Percentiles rank a stretch among this genome's conserved stretches.
Evolutionary conservation across 257 asterid genomes (phyloP).

Genomic region (Prunella vulgaris): DNA sequence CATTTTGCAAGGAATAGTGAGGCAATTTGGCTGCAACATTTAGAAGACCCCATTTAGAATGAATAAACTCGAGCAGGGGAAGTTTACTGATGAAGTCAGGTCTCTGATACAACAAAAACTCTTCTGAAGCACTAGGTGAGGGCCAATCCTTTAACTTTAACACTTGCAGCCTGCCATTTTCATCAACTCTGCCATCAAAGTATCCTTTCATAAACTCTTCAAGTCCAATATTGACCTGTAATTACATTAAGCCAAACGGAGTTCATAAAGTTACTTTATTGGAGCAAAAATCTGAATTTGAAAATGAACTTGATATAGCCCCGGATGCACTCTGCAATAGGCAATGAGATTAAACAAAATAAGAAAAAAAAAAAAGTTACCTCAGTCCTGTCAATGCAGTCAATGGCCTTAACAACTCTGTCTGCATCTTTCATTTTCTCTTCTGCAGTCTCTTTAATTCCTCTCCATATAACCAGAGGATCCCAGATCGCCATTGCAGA

Average conservation of each 20-base stretch:
- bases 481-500: slow-evolving; percentile 72
- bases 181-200: slow-evolving; percentile 69
- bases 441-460: slow-evolving; percentile 68
- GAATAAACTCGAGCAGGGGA: slow-evolving; percentile 92
- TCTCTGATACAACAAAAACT: slow-evolving; percentile 85
- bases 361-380: slow-evolving; percentile 30
- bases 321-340: slow-evolving; percentile 1
- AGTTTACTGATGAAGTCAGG: slow-evolving; percentile 87
- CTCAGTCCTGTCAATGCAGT: slow-evolving; percentile 68
- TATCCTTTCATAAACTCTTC: slow-evolving; percentile 87
- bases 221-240: slow-evolving; percentile 71
- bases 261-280: slow-evolving; percentile 11
- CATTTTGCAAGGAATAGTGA: slow-evolving; percentile 94
- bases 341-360: slow-evolving; percentile 11
- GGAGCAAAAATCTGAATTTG: slow-evolving; percentile 7
- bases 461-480: slow-evolving; percentile 79
- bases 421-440: slow-evolving; percentile 67
- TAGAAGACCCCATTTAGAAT: slow-evolving; percentile 98
- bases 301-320: background rate
- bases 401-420: slow-evolving; percentile 76
- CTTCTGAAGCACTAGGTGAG: slow-evolving; percentile 88
- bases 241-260: slow-evolving; percentile 27
- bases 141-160: slow-evolving; percentile 98
- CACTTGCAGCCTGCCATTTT: slow-evolving; percentile 61
- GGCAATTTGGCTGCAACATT: slow-evolving; percentile 98